Evolutionary conservation across 371 early-diverging fungal species (phyloP), one percentile per base, ranked within the genome.

Genomic region (Nosema muscidifuracis): DNA sequence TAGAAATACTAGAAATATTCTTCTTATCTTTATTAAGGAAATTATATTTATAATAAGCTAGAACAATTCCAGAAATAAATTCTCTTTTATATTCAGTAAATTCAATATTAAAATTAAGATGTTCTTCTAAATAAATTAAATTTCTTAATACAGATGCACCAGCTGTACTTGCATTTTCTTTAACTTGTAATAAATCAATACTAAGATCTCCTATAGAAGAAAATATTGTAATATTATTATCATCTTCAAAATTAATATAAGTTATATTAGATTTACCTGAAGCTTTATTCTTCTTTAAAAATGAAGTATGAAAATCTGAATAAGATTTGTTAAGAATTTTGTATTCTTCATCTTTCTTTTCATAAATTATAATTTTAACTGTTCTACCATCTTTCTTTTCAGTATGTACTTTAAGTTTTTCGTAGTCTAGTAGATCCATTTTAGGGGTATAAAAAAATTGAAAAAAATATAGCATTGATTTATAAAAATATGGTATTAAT

Each of bases 11-110:
- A 0, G 20, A n/a, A 20, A 18, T 36, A 0, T 68, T 44, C 15
- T 43, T 55, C 20, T 50, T n/a, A 13, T 64, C 42, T 34, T 69
- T 50, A 9, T 53, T 30, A 36, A 78, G 38, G 36, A 74, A 75
- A 44, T 71, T 65, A 34, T 78, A 78, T n/a, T 60, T 65, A 47
- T 74, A 78, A 2, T 34, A 56, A 0, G 78, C 42, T 2, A 78
- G 62, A 26, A 73, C 67, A 33, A 72, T 47, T 34, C 73, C 70
- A 42, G 28, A 65, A n/a, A 69, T 57, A 60, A 55, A 31, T 43
- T 67, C 72, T 33, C 36, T 57, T 30, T 9, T 42, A 34, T 50
- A 36, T 2, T 36, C 51, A 2, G 30, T 57, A 15, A 31, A 34
- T 0, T 18, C 18, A 15, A 70, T 1, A 3, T 22, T 33, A 10